Evolutionary conservation across 2,329 filamentous ascomycete species (phyloP).

Genomic region (Phialophora tarda): DNA sequence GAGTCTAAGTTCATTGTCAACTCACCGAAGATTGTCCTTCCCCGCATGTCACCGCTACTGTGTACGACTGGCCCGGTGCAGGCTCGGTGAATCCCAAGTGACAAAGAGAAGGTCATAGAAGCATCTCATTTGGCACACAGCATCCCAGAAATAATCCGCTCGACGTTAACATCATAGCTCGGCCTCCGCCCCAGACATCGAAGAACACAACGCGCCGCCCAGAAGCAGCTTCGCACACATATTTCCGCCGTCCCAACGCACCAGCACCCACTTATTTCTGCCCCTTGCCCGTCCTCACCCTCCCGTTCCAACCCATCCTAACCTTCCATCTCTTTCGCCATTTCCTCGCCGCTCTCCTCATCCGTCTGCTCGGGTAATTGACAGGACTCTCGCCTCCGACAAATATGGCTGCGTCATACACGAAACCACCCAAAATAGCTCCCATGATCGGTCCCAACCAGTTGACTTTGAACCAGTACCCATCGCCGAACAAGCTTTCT

Average conservation of each 20-base stretch:
- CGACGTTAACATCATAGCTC: not conserved
- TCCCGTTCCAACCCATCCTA: constrained; percentile 2
- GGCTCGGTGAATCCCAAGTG: not conserved
- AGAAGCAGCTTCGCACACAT: not conserved
- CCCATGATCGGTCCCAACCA: constrained; percentile 51
- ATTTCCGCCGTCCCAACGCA: not conserved
- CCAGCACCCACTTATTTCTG: not conserved
- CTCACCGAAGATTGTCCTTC: not conserved
- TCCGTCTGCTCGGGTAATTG: constrained; percentile 56
- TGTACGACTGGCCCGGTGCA: too few relatives aligned
- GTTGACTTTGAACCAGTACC: constrained; percentile 53
- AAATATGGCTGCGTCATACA: constrained; percentile 60
- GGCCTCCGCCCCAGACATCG: not conserved
- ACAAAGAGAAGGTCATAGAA: not conserved
- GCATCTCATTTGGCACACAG: not conserved
- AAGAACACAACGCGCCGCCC: not conserved
- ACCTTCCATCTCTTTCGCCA: constrained; percentile 28
- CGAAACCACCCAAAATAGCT: constrained; percentile 52
- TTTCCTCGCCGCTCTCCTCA: constrained; percentile 53
- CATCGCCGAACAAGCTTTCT: constrained; percentile 49
- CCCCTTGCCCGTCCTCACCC: not conserved
- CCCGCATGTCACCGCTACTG: not conserved
- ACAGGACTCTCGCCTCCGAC: constrained; percentile 58
- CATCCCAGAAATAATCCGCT: not conserved
- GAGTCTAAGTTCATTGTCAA: not conserved